Percentiles rank a stretch among this genome's conserved stretches.
These are phyloP conservation scores for Leishmania gerbilli DNA, from an alignment of 208 protist genomes.

Conservation along the genomic window DNA sequence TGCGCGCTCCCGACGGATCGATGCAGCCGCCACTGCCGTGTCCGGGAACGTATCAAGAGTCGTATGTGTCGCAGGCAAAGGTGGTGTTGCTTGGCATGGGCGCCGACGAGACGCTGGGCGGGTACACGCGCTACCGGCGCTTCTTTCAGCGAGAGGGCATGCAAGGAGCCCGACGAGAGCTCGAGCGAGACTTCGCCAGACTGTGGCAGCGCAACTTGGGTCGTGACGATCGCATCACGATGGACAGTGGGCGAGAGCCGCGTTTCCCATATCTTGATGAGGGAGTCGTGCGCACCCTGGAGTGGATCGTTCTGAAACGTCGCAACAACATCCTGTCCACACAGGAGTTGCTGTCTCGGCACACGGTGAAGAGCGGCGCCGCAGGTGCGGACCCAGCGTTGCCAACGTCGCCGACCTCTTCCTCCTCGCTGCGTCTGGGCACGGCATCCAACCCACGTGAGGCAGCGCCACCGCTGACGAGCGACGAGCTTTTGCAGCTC, in stretches of 20 bases:
- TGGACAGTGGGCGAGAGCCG: conserved; percentile 92
- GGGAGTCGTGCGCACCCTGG: conserved; percentile 78
- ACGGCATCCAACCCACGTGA: not conserved
- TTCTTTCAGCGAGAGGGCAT: conserved; percentile 73
- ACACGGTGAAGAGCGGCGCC: not conserved
- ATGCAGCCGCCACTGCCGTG: conserved; percentile 23
- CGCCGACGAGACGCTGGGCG: conserved; percentile 96
- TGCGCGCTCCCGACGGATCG: not conserved
- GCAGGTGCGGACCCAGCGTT: not conserved
- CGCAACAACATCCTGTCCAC: conserved; percentile 34
- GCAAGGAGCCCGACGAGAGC: conserved; percentile 68
- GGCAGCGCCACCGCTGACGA: conserved; percentile 6
- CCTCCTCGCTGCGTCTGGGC: not conserved
- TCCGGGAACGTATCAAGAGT: conserved; percentile 25
- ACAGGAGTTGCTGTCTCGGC: not conserved
- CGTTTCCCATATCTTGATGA: conserved; percentile 96
- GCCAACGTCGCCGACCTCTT: not conserved
- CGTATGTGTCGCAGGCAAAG: conserved; percentile 64
- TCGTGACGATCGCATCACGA: conserved; percentile 94
- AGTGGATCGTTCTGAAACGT: conserved; percentile 59
- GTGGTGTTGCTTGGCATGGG: conserved; percentile 95
- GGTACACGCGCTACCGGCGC: conserved; percentile 94
- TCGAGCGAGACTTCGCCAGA: conserved; percentile 89
- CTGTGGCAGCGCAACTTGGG: conserved; percentile 96
- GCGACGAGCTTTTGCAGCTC: conserved; percentile 42